phyloP scores from a whole-genome alignment of 2,329 filamentous ascomycete genomes.

The Parascedosporium putredinis region DNA sequence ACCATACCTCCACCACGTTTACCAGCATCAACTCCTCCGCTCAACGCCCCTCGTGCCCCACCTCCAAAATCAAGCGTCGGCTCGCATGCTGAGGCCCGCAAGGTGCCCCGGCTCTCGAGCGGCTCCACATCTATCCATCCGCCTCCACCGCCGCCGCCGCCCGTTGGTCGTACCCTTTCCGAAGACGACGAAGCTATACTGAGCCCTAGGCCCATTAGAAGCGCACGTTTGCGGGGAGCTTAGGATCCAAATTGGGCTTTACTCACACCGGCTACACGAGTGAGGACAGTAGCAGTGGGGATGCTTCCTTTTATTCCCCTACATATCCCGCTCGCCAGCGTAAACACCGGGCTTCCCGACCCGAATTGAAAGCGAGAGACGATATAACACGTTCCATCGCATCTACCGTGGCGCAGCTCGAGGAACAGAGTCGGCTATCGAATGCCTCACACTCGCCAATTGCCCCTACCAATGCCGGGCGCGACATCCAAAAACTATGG shows the following conservation, averaged over 20 bases:
- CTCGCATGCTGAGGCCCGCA: no score
- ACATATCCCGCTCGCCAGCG: slow-evolving; percentile 3
- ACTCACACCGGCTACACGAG: neutral
- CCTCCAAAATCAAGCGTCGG: no score
- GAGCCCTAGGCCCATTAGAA: neutral
- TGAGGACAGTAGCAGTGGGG: neutral
- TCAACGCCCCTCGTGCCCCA: no score
- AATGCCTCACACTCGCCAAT: neutral
- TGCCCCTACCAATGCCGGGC: neutral
- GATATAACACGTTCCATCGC: slow-evolving; percentile 3
- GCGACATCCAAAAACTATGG: slow-evolving; percentile 5
- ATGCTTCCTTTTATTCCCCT: neutral
- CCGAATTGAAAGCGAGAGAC: neutral
- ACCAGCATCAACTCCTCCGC: neutral
- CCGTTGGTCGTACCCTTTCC: neutral
- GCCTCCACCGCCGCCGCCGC: neutral
- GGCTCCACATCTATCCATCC: no score
- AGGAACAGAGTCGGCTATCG: neutral
- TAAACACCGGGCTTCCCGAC: neutral
- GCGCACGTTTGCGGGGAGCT: neutral
- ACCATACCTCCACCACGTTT: neutral
- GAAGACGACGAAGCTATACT: neutral
- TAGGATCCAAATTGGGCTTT: neutral
- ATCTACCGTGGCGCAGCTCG: neutral
- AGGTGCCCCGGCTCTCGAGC: no score